Percentiles rank a stretch among this genome's conserved stretches.
Evolutionary conservation across 192 early-diverging fungal genomes (phyloP).

Genomic region (Coemansia erecta): DNA sequence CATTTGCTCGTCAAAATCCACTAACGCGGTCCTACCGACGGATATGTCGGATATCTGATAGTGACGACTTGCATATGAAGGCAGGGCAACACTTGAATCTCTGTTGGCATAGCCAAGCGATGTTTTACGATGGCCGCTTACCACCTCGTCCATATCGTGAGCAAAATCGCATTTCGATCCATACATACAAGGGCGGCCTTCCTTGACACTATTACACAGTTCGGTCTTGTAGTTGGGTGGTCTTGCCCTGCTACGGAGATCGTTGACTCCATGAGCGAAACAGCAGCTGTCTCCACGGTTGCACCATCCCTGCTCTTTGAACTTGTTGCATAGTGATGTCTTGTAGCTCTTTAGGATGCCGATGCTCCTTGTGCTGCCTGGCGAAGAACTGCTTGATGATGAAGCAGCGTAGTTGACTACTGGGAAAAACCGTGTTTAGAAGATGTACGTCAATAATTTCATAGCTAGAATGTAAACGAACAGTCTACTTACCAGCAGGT

Average conservation of each 20-base stretch:
- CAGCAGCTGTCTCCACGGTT: conserved; percentile 19
- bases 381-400: not conserved
- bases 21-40: no score
- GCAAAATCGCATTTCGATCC: conserved; percentile 43
- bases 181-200: conserved; percentile 17
- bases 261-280: conserved; percentile 36
- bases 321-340: conserved; percentile 29
- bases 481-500: no score
- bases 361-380: not conserved
- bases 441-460: no score
- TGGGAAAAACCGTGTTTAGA: no score
- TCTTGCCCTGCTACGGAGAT: conserved; percentile 20
- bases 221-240: conserved; percentile 32
- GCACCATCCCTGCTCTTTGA: conserved; percentile 6
- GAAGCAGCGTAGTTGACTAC: not conserved
- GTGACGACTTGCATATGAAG: no score
- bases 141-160: conserved; percentile 5
- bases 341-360: conserved; percentile 24
- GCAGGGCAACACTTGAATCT: no score
- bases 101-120: no score
- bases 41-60: no score
- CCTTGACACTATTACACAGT: conserved; percentile 27
- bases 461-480: no score
- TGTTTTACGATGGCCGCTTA: no score
- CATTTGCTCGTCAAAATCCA: no score